phyloP scores from a whole-genome alignment of 164 flowering plant species.

The Macadamia tetraphylla region DNA sequence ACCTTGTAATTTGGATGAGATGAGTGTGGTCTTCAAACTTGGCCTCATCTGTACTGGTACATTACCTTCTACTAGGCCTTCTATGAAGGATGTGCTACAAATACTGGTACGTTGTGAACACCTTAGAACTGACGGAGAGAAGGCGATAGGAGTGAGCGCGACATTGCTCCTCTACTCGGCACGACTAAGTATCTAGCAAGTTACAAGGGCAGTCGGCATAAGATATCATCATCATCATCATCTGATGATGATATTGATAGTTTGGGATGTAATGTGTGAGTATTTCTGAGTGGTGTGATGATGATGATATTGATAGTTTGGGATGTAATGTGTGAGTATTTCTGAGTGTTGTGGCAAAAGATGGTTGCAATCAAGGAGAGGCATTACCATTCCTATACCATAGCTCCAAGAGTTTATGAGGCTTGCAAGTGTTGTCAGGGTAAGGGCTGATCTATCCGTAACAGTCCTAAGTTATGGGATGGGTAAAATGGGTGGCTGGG shows the following conservation, averaged over 20 bases:
- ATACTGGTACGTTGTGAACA: constrained; percentile 34
- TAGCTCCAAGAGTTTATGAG: no score
- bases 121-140: constrained; percentile 7
- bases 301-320: background rate
- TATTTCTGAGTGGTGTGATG: background rate
- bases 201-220: constrained; percentile 20
- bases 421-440: no score
- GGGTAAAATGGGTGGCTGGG: no score
- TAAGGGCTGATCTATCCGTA: no score
- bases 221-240: constrained; percentile 12
- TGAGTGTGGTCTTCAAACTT: constrained; percentile 49
- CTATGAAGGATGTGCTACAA: constrained; percentile 74
- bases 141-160: constrained; percentile 26
- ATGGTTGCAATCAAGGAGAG: no score
- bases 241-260: constrained; percentile 14
- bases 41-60: constrained; percentile 69
- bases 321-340: constrained; percentile 9
- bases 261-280: constrained; percentile 8
- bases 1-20: constrained; percentile 36
- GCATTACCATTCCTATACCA: no score
- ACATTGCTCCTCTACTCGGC: constrained; percentile 44
- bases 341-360: no score
- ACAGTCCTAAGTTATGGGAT: no score
- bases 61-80: constrained; percentile 53
- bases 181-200: constrained; percentile 14